A percentile compares a stretch with the other conserved stretches of the same genome.
phyloP scores from a whole-genome alignment of 1,139 yeast genomes.

The Wickerhamomyces sp. region DNA sequence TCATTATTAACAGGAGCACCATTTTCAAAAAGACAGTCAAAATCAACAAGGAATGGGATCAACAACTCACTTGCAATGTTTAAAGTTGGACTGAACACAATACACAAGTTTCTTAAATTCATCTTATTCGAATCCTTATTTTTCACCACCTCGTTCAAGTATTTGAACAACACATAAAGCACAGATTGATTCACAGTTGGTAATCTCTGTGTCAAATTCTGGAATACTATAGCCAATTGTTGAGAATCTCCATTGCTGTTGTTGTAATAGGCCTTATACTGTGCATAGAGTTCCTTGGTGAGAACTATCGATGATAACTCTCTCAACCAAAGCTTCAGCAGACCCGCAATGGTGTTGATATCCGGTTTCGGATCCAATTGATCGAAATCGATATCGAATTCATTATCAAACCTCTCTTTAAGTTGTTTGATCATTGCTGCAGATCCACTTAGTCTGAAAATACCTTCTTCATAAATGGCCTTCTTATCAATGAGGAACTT shows the following conservation, averaged over 20 bases:
- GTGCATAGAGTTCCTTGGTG: conserved; percentile 41
- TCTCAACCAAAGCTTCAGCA: conserved; percentile 68
- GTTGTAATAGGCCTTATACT: conserved; percentile 30
- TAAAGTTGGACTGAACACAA: conserved; percentile 82
- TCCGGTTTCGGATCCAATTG: conserved; percentile 37
- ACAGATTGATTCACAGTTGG: conserved; percentile 55
- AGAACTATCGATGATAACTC: conserved; percentile 65
- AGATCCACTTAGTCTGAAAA: conserved; percentile 88
- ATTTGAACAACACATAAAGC: conserved; percentile 60
- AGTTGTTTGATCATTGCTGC: conserved; percentile 70
- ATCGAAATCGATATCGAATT: conserved; percentile 65
- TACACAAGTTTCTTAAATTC: conserved; percentile 74
- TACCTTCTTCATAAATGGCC: conserved; percentile 84
- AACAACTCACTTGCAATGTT: conserved; percentile 65
- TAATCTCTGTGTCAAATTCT: conserved; percentile 29
- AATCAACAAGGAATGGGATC: conserved; percentile 59
- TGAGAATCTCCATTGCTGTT: conserved; percentile 28
- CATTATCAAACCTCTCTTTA: conserved; percentile 60
- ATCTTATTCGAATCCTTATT: conserved; percentile 70
- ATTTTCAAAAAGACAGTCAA: conserved; percentile 55
- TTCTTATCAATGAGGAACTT: conserved; percentile 61
- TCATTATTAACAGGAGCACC: conserved; percentile 33
- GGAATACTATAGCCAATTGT: conserved; percentile 28
- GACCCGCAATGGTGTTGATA: conserved; percentile 74
- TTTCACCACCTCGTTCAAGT: conserved; percentile 59